phyloP scores from a whole-genome alignment of 345 rosid species.

The Raphanus sativus region DNA sequence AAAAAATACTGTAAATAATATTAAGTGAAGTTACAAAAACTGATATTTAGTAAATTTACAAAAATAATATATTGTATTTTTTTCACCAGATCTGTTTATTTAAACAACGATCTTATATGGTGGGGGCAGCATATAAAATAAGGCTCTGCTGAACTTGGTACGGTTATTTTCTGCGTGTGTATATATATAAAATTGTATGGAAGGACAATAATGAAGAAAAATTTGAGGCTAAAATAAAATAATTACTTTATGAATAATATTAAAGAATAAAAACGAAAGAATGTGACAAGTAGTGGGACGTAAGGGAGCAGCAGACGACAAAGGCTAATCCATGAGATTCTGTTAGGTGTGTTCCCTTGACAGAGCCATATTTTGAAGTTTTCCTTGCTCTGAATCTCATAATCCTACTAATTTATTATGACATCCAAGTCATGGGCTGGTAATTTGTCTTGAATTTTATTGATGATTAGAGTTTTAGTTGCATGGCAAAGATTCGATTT shows the following conservation, averaged over 20 bases:
- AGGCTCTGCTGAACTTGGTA: slow-evolving; percentile 23
- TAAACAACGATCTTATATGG: slow-evolving; percentile 10
- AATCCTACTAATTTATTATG: slow-evolving; percentile 22
- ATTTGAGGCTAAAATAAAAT: slow-evolving; percentile 4
- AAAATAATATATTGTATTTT: background rate
- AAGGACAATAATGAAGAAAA: slow-evolving; percentile 36
- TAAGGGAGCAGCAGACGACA: slow-evolving; percentile 40
- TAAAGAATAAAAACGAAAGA: slow-evolving; percentile 28
- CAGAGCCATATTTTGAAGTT: slow-evolving; percentile 41
- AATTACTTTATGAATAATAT: background rate
- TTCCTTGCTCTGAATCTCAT: background rate
- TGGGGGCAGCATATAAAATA: slow-evolving; percentile 15
- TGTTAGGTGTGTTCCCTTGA: slow-evolving; percentile 52
- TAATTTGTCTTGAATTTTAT: background rate
- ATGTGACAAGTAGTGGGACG: slow-evolving; percentile 39
- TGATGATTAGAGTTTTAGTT: too few relatives aligned
- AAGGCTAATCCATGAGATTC: slow-evolving; percentile 61
- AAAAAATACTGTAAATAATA: background rate
- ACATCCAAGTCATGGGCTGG: slow-evolving; percentile 13
- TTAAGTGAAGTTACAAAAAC: background rate
- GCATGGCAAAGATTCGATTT: too few relatives aligned
- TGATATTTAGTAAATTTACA: background rate
- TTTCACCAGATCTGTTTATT: background rate
- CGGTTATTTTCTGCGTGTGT: background rate
- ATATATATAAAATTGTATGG: slow-evolving; percentile 8